A percentile compares a stretch with the other conserved stretches of the same genome.
phyloP scores from a whole-genome alignment of 768 basidiomycete species.

The Calvatia gigantea region DNA sequence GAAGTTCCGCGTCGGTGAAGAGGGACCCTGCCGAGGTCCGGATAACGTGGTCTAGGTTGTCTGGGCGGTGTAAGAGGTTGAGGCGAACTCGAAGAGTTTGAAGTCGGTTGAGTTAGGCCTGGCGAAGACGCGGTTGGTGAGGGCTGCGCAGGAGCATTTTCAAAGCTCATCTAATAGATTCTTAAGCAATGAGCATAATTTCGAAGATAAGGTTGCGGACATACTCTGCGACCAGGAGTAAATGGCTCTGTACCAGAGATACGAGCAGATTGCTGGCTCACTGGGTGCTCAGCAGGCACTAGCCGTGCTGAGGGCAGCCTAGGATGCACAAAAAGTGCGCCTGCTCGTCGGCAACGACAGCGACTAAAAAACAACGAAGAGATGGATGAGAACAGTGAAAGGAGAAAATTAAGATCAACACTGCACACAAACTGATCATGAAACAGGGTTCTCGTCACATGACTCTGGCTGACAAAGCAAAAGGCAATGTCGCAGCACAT shows the following conservation, averaged over 20 bases:
- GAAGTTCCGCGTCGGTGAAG: conserved; percentile 78
- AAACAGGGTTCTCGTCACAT: background rate
- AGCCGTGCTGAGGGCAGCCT: background rate
- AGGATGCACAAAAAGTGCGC: conserved; percentile 3
- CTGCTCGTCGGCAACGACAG: background rate
- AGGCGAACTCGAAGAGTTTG: conserved; percentile 39
- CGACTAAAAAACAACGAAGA: background rate
- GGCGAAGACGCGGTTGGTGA: conserved; percentile 36
- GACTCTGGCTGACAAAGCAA: background rate
- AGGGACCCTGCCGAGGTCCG: conserved; percentile 65
- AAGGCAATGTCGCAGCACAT: background rate
- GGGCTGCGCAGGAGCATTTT: conserved; percentile 9
- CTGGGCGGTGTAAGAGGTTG: conserved; percentile 40
- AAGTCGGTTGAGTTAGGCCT: conserved; percentile 37
- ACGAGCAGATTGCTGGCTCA: background rate
- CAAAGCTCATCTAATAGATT: background rate
- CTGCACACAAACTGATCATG: background rate
- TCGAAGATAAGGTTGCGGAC: background rate
- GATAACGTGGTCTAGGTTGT: conserved; percentile 47
- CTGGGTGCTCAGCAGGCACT: background rate
- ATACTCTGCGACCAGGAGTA: conserved; percentile 2
- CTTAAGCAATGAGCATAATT: too few species aligned
- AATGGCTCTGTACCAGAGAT: background rate
- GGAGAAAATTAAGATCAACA: background rate
- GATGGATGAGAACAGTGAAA: conserved; percentile 2